These are phyloP conservation scores for Lavandula angustifolia DNA, from an alignment of 257 asterid genomes.

Conservation along the genomic window DNA sequence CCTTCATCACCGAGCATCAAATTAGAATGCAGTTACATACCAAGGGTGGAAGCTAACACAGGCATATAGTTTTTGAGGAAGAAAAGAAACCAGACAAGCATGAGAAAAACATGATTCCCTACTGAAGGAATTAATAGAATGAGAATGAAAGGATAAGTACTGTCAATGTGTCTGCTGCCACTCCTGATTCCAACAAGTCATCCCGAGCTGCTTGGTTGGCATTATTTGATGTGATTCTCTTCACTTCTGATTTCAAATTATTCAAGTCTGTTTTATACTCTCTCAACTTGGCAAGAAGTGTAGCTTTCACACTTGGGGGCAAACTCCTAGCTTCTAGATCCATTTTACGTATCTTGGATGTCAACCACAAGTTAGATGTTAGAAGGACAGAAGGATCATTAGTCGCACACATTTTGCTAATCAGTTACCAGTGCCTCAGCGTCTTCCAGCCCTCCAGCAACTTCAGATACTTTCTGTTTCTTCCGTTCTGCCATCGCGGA, in stretches of 20 bases:
- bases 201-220: constrained; percentile 65
- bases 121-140: too few relatives aligned
- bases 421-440: constrained; percentile 62
- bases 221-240: constrained; percentile 62
- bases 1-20: too few relatives aligned
- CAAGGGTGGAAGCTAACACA: too few relatives aligned
- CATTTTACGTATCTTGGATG: constrained; percentile 79
- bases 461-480: constrained; percentile 60
- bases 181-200: constrained; percentile 73
- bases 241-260: constrained; percentile 71
- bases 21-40: too few relatives aligned
- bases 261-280: constrained; percentile 79
- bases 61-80: too few relatives aligned
- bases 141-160: constrained; percentile 32
- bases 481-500: constrained; percentile 76
- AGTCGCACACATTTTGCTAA: too few relatives aligned
- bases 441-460: constrained; percentile 56
- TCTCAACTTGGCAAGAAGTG: constrained; percentile 76
- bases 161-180: constrained; percentile 58
- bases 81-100: too few relatives aligned
- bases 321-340: constrained; percentile 89
- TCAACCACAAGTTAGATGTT: constrained; percentile 19
- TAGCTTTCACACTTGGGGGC: constrained; percentile 69
- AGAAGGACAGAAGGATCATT: too few relatives aligned
- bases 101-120: too few relatives aligned